Conservation (phyloP, 352 stramenopile genomes). For the Achlya hypogyna region DNA sequence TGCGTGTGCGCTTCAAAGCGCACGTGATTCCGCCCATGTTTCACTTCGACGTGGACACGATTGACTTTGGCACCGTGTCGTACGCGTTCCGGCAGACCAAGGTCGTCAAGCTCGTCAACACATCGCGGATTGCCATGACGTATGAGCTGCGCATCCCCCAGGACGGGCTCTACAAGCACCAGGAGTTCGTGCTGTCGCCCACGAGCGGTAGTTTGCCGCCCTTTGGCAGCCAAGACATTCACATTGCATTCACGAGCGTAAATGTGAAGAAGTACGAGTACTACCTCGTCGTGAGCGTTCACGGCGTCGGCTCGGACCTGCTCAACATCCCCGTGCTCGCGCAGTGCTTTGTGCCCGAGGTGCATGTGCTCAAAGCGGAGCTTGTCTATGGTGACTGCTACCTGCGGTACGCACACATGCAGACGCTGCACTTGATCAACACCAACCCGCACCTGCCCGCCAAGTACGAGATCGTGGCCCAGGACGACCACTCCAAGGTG, state of each 20-base stretch:
- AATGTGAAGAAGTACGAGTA: constrained; percentile 90
- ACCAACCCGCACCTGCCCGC: constrained; percentile 62
- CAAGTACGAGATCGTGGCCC: constrained; percentile 83
- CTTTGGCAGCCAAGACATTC: constrained; percentile 75
- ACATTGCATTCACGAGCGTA: constrained; percentile 75
- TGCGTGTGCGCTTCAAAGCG: constrained; percentile 79
- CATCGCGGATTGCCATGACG: constrained; percentile 88
- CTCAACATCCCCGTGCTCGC: constrained; percentile 84
- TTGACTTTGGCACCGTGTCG: constrained; percentile 89
- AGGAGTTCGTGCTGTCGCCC: constrained; percentile 85
- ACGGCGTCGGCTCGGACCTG: constrained; percentile 82
- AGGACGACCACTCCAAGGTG: constrained; percentile 79
- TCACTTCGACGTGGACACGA: constrained; percentile 79
- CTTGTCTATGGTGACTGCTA: constrained; percentile 88
- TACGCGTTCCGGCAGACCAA: constrained; percentile 84
- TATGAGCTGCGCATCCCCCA: constrained; percentile 87
- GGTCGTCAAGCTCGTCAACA: constrained; percentile 83
- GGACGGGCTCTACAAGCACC: constrained; percentile 84
- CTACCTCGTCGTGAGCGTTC: constrained; percentile 85
- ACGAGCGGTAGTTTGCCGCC: constrained; percentile 60
- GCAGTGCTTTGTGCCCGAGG: constrained; percentile 79
- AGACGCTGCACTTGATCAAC: constrained; percentile 84
- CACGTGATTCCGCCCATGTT: constrained; percentile 90
- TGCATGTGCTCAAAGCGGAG: constrained; percentile 50
- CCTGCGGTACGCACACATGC: constrained; percentile 86